phyloP scores from a whole-genome alignment of 192 early-diverging fungal genomes.

The Coemansia sp. region DNA sequence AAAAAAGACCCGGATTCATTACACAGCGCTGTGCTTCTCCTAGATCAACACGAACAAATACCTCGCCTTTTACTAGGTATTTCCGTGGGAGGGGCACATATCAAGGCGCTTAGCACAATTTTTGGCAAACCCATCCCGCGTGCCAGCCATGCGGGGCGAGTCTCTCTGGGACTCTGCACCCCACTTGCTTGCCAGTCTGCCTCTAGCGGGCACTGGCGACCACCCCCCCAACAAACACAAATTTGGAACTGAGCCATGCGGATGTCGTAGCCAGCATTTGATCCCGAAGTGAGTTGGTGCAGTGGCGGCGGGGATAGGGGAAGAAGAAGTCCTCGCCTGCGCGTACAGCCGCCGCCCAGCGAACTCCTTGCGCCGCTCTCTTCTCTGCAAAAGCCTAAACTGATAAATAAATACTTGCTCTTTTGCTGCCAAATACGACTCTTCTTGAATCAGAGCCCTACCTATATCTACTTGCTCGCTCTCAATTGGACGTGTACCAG shows the following conservation, averaged over 20 bases:
- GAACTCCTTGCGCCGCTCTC: background rate
- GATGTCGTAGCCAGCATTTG: background rate
- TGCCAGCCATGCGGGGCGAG: background rate
- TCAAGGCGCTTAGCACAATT: constrained; percentile 17
- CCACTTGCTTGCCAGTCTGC: background rate
- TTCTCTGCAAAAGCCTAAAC: background rate
- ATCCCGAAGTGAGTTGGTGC: background rate
- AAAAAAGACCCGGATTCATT: background rate
- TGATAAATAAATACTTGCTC: background rate
- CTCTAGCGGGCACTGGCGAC: background rate
- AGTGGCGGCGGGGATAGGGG: background rate
- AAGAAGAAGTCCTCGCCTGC: background rate
- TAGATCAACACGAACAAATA: constrained; percentile 20
- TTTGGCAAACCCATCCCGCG: constrained; percentile 20
- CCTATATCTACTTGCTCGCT: background rate
- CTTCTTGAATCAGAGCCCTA: background rate
- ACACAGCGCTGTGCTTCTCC: constrained; percentile 24
- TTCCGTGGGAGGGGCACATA: constrained; percentile 25
- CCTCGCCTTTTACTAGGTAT: constrained; percentile 33
- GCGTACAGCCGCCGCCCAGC: background rate
- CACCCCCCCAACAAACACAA: background rate
- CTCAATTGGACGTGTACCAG: background rate
- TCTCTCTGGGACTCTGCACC: background rate
- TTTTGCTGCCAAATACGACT: background rate
- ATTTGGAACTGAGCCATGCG: background rate